Evolutionary conservation across 306 rosid genomes (phyloP), one percentile per base, ranked within the genome.

Genomic region (Glycyrrhiza uralensis): DNA sequence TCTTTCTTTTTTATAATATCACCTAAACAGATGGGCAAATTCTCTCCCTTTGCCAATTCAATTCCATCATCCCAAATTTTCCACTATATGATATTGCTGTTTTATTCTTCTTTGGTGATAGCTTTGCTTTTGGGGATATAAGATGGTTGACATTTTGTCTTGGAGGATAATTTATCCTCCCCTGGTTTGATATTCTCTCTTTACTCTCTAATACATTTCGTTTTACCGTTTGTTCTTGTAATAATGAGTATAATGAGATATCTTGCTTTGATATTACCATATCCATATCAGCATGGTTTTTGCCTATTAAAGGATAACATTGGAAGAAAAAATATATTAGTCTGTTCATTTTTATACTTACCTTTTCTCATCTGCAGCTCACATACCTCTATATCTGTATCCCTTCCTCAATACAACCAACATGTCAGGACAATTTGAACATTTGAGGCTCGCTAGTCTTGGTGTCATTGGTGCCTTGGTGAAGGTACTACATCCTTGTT

Each of bases 391-490:
- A 28, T 92, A 92, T 85, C 72, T 92, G 56, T 87, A 92, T 77
- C 98, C 98, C 71, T 87, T 90, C 73, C 96, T 92, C 13, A 87
- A 84, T 72, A 87, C 96, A 32, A 88, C 93, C 36, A 80, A 86
- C 85, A 87, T 82, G 88, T 85, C 90, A 33, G 76, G 87, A 72
- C 96, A 91, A 4, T 92, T 86, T 36, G 98, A 92, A 80, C 82
- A 80, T 83, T 81, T 92, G 85, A 87, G 98, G 77, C 88, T 92
- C 30, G 87, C 96, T 52, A 88, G 93, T 81, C 86, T 92, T 52
- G 98, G 98, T 70, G 95, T 92, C 76, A 88, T 92, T 66, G 95
- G 90, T 59, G 97, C 97, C 66, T 74, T 90, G 71, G 98, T 86
- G 86, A 90, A 92, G 96, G 98, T 92, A 83, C 32, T 57, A 36